phyloP scores from a whole-genome alignment of 306 rosid genomes.

The Fagus crenata region DNA sequence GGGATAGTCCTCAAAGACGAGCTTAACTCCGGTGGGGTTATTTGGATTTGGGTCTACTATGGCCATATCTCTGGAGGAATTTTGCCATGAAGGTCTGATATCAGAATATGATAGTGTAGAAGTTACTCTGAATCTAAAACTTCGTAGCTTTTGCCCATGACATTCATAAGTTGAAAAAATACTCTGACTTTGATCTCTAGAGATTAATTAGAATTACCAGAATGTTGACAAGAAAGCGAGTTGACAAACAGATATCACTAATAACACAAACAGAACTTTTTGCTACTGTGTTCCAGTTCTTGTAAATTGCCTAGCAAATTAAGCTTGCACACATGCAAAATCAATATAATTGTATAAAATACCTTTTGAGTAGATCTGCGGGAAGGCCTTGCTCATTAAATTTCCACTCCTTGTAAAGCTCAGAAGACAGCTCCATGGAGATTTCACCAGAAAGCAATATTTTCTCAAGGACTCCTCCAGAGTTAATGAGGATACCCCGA shows the following conservation, averaged over 20 bases:
- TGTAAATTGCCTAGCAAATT: background rate
- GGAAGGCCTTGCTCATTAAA: slow-evolving; percentile 74
- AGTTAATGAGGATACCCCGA: slow-evolving; percentile 45
- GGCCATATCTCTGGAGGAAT: slow-evolving; percentile 59
- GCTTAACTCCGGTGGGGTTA: slow-evolving; percentile 56
- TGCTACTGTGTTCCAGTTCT: background rate
- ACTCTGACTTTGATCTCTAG: no score
- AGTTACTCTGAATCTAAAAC: background rate
- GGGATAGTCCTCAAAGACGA: slow-evolving; percentile 66
- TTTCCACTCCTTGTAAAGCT: slow-evolving; percentile 70
- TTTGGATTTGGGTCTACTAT: slow-evolving; percentile 39
- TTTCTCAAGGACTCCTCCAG: slow-evolving; percentile 65
- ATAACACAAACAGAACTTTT: no score
- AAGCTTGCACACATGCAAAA: background rate
- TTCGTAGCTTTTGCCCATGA: no score
- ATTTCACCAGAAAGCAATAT: slow-evolving; percentile 53
- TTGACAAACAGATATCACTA: background rate
- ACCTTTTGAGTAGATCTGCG: slow-evolving; percentile 71
- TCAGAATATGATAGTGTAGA: slow-evolving; percentile 4
- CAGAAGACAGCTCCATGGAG: slow-evolving; percentile 66
- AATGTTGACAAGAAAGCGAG: background rate
- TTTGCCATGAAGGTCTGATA: background rate
- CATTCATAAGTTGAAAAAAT: no score
- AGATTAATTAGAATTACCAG: no score
- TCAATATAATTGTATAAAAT: background rate